Evolutionary conservation across 345 rosid species (phyloP).

Genomic region (Populus davidiana): DNA sequence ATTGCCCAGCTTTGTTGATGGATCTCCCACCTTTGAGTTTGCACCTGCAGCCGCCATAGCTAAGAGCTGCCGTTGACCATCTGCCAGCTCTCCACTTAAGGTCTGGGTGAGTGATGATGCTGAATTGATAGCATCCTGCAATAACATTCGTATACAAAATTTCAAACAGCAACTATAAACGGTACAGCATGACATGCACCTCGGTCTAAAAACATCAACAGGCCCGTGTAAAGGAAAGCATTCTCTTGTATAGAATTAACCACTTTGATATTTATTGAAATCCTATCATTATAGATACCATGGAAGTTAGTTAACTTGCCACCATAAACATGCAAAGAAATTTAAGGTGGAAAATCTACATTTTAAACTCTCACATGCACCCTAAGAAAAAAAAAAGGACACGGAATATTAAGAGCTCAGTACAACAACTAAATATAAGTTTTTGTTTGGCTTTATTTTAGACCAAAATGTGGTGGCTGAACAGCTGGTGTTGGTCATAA

Average conservation of each 20-base stretch:
- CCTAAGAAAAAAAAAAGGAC: neutral
- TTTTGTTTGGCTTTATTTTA: neutral
- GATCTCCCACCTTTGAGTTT: conserved; percentile 45
- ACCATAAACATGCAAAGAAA: neutral
- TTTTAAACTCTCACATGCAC: neutral
- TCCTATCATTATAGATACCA: neutral
- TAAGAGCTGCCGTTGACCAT: conserved; percentile 66
- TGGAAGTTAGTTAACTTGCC: neutral
- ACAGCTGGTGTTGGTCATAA: neutral
- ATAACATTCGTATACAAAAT: neutral
- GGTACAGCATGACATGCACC: neutral
- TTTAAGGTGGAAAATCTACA: neutral
- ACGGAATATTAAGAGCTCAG: neutral
- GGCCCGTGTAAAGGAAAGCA: neutral
- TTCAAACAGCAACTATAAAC: neutral
- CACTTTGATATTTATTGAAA: neutral
- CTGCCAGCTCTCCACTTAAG: conserved; percentile 74
- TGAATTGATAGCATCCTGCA: conserved; percentile 79
- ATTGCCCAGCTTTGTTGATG: conserved; percentile 47
- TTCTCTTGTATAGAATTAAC: neutral
- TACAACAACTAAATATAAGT: neutral
- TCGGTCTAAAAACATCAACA: neutral
- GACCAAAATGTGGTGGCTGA: neutral
- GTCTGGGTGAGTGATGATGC: conserved; percentile 64
- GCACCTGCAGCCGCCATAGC: conserved; percentile 68